Evolutionary conservation across 495 filamentous ascomycete genomes (phyloP).

Genomic region (Barbatosphaeria neglecta): DNA sequence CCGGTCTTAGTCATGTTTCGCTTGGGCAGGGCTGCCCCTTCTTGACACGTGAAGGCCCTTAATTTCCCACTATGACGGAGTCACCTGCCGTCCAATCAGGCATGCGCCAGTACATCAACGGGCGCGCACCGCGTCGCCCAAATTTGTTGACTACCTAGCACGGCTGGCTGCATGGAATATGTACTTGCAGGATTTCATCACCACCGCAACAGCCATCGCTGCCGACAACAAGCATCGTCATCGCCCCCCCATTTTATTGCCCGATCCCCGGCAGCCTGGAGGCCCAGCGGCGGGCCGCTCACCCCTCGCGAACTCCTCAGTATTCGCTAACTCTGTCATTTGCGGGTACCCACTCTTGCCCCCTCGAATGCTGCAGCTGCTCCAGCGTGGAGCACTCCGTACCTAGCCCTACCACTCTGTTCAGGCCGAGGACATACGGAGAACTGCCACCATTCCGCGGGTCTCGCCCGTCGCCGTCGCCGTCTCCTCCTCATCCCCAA

Average conservation of each 20-base stretch:
- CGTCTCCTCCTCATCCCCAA: background rate
- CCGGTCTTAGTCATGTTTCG: background rate
- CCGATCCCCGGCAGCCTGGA: background rate
- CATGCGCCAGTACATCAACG: background rate
- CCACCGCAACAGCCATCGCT: background rate
- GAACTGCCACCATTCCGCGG: background rate
- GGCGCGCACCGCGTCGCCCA: slow-evolving; percentile 4
- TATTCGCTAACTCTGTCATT: background rate
- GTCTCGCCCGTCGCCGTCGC: background rate
- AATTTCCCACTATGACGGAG: slow-evolving; percentile 1
- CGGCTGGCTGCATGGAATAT: no score
- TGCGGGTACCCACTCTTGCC: background rate
- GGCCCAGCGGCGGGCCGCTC: background rate
- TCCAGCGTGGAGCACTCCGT: no score
- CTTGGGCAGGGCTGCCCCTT: background rate
- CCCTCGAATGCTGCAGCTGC: background rate
- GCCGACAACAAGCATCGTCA: background rate
- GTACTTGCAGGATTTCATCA: background rate
- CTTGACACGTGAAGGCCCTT: slow-evolving; percentile 1
- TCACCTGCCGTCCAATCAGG: background rate
- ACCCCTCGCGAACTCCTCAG: background rate
- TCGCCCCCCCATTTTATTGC: background rate
- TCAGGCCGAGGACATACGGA: background rate
- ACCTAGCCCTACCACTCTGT: no score
- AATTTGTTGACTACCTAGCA: slow-evolving; percentile 32